Conservation (phyloP, 2,329 filamentous ascomycete genomes). For the Cercospora beticola region DNA sequence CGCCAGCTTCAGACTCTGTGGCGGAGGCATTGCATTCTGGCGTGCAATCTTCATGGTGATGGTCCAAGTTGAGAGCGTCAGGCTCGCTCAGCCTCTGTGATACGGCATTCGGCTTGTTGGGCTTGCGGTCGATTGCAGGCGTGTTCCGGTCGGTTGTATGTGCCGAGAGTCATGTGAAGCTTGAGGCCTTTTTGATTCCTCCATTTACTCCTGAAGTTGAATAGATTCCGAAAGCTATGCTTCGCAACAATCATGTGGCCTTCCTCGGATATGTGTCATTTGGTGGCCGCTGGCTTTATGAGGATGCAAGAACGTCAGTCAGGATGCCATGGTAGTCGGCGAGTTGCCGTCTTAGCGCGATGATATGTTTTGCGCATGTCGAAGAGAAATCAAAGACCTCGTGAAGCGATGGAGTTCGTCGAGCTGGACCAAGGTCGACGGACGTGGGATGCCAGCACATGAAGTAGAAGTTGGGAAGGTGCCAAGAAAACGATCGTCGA, state of each 20-base stretch:
- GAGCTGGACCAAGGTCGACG: background rate
- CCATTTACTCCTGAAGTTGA: background rate
- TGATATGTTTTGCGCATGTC: background rate
- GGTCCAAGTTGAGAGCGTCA: background rate
- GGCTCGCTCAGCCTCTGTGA: background rate
- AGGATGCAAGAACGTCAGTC: background rate
- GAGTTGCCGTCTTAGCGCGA: background rate
- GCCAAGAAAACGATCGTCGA: constrained; percentile 1
- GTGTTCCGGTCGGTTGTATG: background rate
- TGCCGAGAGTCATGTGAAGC: background rate
- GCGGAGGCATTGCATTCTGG: background rate
- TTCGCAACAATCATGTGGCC: background rate
- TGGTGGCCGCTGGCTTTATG: background rate
- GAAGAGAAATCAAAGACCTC: background rate
- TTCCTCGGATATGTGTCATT: background rate
- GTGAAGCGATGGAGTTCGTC: background rate
- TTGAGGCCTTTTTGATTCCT: background rate
- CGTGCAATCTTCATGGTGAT: background rate
- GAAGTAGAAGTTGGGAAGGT: background rate
- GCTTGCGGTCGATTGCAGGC: background rate
- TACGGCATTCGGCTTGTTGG: background rate
- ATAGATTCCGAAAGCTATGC: background rate
- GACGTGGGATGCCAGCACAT: background rate
- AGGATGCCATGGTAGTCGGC: background rate
- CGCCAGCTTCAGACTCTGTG: background rate